Percentiles rank a stretch among this genome's conserved stretches.
Evolutionary conservation across 306 rosid genomes (phyloP).

Genomic region (Malus sieversii): DNA sequence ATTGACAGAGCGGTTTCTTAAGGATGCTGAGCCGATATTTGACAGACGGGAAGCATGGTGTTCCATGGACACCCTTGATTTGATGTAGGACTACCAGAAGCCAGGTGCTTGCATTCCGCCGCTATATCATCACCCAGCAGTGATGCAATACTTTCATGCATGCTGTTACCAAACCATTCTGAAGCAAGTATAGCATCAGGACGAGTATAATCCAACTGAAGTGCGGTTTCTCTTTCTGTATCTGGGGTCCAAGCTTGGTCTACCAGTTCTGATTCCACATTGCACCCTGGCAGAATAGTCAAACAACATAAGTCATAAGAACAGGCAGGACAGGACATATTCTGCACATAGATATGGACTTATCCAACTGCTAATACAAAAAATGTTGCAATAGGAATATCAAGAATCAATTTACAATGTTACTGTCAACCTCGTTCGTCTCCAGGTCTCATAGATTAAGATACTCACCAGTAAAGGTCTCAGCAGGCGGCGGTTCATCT

Average conservation of each 20-base stretch:
- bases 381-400: neutral
- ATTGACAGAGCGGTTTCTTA: conserved; percentile 25
- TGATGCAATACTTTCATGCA: conserved; percentile 29
- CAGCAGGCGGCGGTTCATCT: conserved; percentile 40
- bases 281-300: conserved; percentile 38
- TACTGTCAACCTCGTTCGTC: conserved; percentile 6
- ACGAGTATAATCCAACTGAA: conserved; percentile 14
- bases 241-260: conserved; percentile 42
- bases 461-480: conserved; percentile 57
- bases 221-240: conserved; percentile 34
- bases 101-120: conserved; percentile 34
- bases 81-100: conserved; percentile 33
- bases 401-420: neutral
- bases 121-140: conserved; percentile 47
- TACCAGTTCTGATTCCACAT: conserved; percentile 45
- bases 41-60: conserved; percentile 55
- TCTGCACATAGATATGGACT: neutral
- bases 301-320: neutral
- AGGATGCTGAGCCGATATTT: conserved; percentile 45
- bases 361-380: neutral
- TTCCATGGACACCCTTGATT: conserved; percentile 49
- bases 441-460: conserved; percentile 4
- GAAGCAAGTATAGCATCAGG: conserved; percentile 63
- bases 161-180: conserved; percentile 51
- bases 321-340: neutral